Evolutionary conservation across 1,284 basidiomycete species (phyloP).

Genomic region (Tremellales sp.): DNA sequence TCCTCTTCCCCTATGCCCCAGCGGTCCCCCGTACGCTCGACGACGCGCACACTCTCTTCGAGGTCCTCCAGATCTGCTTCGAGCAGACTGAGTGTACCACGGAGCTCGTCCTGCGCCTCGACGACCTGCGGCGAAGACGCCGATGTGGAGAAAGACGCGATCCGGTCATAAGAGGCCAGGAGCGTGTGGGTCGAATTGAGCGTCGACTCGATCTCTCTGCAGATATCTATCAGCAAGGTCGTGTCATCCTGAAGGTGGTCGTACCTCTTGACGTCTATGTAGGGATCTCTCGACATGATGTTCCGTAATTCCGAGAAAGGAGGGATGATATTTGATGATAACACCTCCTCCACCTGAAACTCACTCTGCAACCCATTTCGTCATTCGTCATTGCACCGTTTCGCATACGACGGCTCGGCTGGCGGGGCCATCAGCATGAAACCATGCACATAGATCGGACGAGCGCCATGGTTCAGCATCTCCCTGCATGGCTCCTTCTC

Average conservation of each 20-base stretch:
- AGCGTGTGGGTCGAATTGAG: conserved; percentile 29
- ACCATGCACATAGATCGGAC: background rate
- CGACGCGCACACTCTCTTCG: conserved; percentile 83
- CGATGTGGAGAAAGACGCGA: conserved; percentile 13
- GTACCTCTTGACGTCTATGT: conserved; percentile 42
- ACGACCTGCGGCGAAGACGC: conserved; percentile 8
- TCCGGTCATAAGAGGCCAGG: conserved; percentile 23
- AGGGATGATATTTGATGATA: background rate
- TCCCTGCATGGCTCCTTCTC: background rate
- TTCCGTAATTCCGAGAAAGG: background rate
- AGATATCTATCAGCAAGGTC: conserved; percentile 1
- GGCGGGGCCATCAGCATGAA: no score
- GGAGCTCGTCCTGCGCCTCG: conserved; percentile 56
- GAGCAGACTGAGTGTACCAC: conserved; percentile 66
- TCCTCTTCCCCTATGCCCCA: conserved; percentile 75
- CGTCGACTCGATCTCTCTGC: conserved; percentile 40
- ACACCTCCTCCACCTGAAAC: background rate
- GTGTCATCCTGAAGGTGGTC: background rate
- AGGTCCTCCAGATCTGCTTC: conserved; percentile 82
- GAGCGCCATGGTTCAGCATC: background rate
- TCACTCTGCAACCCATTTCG: background rate
- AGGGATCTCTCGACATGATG: conserved; percentile 42
- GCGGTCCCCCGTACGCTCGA: conserved; percentile 71
- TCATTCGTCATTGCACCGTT: no score
- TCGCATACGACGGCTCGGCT: no score